A percentile compares a stretch with the other conserved stretches of the same genome.
phyloP scores from a whole-genome alignment of 2,329 filamentous ascomycete species.

The Alternaria sp. region DNA sequence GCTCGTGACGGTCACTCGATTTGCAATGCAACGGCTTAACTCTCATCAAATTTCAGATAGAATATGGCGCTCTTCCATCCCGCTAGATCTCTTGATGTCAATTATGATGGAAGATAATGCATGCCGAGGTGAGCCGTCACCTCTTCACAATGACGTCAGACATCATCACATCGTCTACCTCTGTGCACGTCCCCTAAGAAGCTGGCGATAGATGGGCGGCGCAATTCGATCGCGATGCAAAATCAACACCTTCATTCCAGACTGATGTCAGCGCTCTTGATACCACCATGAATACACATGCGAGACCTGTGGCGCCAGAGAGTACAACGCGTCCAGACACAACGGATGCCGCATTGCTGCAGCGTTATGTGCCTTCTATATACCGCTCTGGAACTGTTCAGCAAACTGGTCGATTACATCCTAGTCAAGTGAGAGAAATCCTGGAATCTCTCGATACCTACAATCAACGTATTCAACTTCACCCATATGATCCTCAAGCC shows the following conservation, averaged over 20 bases:
- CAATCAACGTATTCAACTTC: not conserved
- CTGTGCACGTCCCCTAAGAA: not conserved
- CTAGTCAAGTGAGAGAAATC: not conserved
- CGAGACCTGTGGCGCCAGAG: not conserved
- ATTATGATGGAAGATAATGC: not conserved
- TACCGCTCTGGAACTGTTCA: not conserved
- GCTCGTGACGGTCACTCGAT: not conserved
- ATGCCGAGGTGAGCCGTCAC: not conserved
- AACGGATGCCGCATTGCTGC: not conserved
- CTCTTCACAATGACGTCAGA: not conserved
- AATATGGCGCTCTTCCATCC: not conserved
- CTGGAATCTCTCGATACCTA: not conserved
- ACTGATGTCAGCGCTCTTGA: not conserved
- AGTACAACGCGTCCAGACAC: not conserved
- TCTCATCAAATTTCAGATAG: not conserved
- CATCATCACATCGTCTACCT: not conserved
- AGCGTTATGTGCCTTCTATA: not conserved
- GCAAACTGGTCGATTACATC: not conserved
- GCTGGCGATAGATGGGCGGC: not conserved
- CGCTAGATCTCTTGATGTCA: not conserved
- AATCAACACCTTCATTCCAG: not conserved
- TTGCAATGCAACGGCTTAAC: not conserved
- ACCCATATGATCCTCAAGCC: not conserved
- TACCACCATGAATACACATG: not conserved
- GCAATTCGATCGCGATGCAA: not conserved